Percentiles rank a stretch among this genome's conserved stretches.
Evolutionary conservation across 768 basidiomycete genomes (phyloP).

Genomic region (Neoboletus brunneissimus): DNA sequence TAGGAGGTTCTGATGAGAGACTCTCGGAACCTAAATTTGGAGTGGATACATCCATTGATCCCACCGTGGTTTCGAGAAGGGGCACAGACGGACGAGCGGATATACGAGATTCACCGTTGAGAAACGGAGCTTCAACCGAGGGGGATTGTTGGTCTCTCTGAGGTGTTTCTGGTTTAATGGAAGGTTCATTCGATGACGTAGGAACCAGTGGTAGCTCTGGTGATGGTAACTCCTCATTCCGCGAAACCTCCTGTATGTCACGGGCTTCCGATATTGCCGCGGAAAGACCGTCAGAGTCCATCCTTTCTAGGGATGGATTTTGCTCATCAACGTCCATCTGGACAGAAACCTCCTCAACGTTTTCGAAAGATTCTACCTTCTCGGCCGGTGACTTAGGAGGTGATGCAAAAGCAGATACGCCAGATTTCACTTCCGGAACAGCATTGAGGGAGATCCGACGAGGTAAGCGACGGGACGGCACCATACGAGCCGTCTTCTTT

Average conservation of each 20-base stretch:
- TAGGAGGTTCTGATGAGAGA: not conserved
- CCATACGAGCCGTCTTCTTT: slow-evolving; percentile 27
- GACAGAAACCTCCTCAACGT: not conserved
- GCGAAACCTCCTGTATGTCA: not conserved
- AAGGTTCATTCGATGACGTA: too few species aligned
- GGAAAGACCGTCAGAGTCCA: not conserved
- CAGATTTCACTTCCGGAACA: not conserved
- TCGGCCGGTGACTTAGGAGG: not conserved
- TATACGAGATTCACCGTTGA: not conserved
- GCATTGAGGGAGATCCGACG: slow-evolving; percentile 11
- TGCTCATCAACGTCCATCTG: slow-evolving; percentile 6
- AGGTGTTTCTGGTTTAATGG: too few species aligned
- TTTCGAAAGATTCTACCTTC: not conserved
- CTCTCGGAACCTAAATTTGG: not conserved
- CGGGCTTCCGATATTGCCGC: not conserved
- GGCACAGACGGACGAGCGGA: not conserved
- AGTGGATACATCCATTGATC: not conserved
- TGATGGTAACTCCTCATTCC: not conserved
- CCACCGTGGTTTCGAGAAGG: not conserved
- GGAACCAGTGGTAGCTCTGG: too few species aligned
- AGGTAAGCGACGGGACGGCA: slow-evolving; percentile 23
- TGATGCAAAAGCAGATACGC: not conserved
- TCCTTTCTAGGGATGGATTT: not conserved
- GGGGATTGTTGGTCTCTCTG: not conserved
- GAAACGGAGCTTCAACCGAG: not conserved